Percentiles rank a stretch among this genome's conserved stretches.
Conservation (phyloP, 257 asterid species). For the Paulownia fortunei region DNA sequence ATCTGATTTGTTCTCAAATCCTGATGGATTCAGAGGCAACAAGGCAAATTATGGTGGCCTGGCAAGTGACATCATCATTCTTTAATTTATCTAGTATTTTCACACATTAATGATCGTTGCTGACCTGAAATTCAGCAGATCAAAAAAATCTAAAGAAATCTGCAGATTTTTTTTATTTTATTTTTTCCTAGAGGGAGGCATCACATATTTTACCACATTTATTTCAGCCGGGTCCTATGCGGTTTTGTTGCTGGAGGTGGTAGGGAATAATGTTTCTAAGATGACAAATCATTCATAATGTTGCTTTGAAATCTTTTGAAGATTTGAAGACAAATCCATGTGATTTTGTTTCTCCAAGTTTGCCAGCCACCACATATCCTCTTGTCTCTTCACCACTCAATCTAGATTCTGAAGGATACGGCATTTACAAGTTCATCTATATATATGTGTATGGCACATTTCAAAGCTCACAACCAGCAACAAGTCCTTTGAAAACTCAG, state of each 20-base stretch:
- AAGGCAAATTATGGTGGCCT: no score
- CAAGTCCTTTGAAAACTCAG: neutral
- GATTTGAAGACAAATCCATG: conserved; percentile 33
- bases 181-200: no score
- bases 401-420: neutral
- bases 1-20: neutral
- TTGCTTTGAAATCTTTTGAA: neutral
- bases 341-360: conserved; percentile 30
- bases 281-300: neutral
- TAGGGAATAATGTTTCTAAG: neutral
- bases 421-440: neutral
- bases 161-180: no score
- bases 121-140: no score
- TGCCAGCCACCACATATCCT: conserved; percentile 14
- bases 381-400: neutral
- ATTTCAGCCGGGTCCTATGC: neutral
- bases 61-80: no score
- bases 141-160: no score
- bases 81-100: no score
- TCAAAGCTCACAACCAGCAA: neutral
- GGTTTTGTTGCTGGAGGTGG: neutral
- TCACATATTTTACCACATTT: no score
- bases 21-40: no score
- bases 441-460: neutral
- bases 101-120: no score